Evolutionary conservation across 306 rosid species (phyloP), one percentile per base, ranked within the genome.

Genomic region (Macrotyloma uniflorum): DNA sequence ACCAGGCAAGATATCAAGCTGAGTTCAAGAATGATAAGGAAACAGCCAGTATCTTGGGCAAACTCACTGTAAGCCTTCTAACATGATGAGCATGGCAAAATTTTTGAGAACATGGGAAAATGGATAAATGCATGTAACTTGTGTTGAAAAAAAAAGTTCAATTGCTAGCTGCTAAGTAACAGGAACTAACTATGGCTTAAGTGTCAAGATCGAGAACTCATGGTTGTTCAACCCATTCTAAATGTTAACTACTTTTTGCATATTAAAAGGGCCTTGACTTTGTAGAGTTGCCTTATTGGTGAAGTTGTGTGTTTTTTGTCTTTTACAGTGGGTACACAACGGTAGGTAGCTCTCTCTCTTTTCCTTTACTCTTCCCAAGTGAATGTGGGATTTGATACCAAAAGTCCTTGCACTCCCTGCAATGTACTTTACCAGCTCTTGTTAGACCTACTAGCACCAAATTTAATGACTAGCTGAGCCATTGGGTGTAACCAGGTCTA

Each of bases 1-100:
- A 79, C 83, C 98, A 92, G 80, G 89, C 98, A 36, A 89, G 91
- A 33, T 88, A 86, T 72, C 97, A 90, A 67, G 90, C 88, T 8
- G 96, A 88, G 72, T 78, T 82, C 83, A 89, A 77, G 87, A 87
- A 89, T 79, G 93, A 93, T 47, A 89, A 86, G 68, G 95, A 90
- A 1, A 67, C 79, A 26, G 97, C 88, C 28, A 85, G 83, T 78
- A 79, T 83, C 86, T 84, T 92, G 70, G 92, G 89, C 50, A 95
- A 95, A 86, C 86, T 84, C 82, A 82, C 72, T 83, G 98, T 94
- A 87, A 91, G 91, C 80, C 61, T 47, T 74, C 78, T 26, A 68
- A 75, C 82, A 18, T 53, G 4, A 18, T 53, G 4, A 79, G 50
- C 49, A 23, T 23, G 1, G 13, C 22, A 78, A 36, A 36, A 45